phyloP scores from a whole-genome alignment of 164 flowering plant species.

The Brasenia schreberi region DNA sequence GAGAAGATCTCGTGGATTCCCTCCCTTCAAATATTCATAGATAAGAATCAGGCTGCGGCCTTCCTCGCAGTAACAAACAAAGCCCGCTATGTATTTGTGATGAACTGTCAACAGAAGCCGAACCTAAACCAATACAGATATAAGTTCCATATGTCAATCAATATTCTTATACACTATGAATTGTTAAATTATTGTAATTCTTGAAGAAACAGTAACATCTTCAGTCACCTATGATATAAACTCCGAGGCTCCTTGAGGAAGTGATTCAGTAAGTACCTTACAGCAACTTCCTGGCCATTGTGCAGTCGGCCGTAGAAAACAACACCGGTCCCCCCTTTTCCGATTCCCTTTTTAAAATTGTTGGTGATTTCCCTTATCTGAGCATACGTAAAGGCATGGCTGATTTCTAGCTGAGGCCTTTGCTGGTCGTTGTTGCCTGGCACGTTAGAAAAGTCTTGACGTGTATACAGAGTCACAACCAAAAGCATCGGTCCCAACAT shows the following conservation, averaged over 20 bases:
- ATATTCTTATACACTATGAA: no score
- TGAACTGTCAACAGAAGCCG: slow-evolving; percentile 29
- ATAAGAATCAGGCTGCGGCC: slow-evolving; percentile 21
- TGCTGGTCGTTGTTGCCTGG: no score
- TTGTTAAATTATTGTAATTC: not conserved
- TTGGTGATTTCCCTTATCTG: not conserved
- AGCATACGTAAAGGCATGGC: not conserved
- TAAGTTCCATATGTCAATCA: no score
- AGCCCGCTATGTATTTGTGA: slow-evolving; percentile 31
- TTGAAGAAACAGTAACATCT: not conserved
- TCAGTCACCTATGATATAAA: not conserved
- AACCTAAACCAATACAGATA: slow-evolving; percentile 15
- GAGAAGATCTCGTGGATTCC: slow-evolving; percentile 21
- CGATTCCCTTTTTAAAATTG: not conserved
- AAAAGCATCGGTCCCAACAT: no score
- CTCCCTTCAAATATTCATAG: slow-evolving; percentile 40
- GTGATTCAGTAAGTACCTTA: not conserved
- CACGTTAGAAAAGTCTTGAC: no score
- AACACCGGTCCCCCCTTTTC: not conserved
- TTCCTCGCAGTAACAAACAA: slow-evolving; percentile 37
- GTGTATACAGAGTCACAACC: no score
- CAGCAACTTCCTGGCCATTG: slow-evolving; percentile 6
- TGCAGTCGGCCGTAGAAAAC: not conserved
- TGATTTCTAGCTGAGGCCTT: not conserved
- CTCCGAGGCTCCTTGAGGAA: not conserved